Evolutionary conservation across 768 basidiomycete species (phyloP).

Genomic region (Leccinum aurantiacum): DNA sequence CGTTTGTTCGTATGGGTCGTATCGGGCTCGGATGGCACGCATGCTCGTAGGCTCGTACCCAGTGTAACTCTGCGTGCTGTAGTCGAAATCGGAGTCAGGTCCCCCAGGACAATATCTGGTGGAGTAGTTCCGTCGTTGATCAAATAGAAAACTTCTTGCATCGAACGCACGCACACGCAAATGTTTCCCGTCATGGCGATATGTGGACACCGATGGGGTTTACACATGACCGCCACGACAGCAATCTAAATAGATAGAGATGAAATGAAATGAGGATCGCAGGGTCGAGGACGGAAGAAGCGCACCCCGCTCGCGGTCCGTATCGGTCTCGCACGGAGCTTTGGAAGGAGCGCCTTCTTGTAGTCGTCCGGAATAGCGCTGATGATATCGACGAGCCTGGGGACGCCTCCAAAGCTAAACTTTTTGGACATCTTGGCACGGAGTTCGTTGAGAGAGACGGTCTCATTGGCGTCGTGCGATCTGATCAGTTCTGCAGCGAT

Average conservation of each 20-base stretch:
- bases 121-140: background rate
- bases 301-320: conserved; percentile 93
- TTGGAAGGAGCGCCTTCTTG: conserved; percentile 87
- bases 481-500: conserved; percentile 94
- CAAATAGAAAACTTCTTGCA: background rate
- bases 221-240: conserved; percentile 99
- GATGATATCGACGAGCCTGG: conserved; percentile 95
- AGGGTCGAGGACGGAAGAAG: background rate
- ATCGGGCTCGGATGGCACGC: conserved; percentile 95
- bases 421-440: conserved; percentile 90
- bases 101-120: conserved; percentile 95
- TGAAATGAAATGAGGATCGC: background rate
- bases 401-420: conserved; percentile 81
- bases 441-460: conserved; percentile 85
- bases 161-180: conserved; percentile 71
- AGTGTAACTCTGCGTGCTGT: conserved; percentile 95
- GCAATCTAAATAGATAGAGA: conserved; percentile 63
- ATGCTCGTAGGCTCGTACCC: conserved; percentile 98
- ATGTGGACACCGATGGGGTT: conserved; percentile 98
- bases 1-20: conserved; percentile 97
- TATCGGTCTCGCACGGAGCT: conserved; percentile 89
- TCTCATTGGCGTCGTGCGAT: conserved; percentile 73
- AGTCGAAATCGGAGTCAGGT: conserved; percentile 99
- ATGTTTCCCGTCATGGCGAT: conserved; percentile 99
- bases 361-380: conserved; percentile 98